Base-by-base conservation (phyloP, 2,329 filamentous ascomycete species). In the Fusarium continuum region DNA sequence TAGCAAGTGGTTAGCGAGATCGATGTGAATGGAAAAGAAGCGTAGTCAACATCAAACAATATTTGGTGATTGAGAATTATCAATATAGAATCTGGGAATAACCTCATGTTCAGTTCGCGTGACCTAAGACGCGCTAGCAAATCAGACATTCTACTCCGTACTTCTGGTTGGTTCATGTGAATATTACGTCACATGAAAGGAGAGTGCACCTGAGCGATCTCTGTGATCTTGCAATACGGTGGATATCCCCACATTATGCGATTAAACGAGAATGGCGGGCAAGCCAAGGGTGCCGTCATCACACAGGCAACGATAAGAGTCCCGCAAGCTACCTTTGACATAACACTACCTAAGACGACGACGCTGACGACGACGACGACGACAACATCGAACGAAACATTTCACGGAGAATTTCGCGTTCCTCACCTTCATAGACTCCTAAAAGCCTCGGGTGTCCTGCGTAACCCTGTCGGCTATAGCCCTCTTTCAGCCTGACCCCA, bases 211-310 rank as follows among this genome's bases (percentile, higher is more conserved):
- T 40, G 56, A 51, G 20, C 31, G 26, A 49, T 17, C 13, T 51
- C 31, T 56, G n/a, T 23, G 34, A 17, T 49, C 38, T 50, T 40
- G 48, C 48, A 47, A 36, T 22, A 35, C 29, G 19, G 11, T 64
- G 73, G 71, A 67, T 55, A 74, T 66, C 57, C 29, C 44, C 73
- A 70, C 67, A 44, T 70, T 73, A 74, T 62, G 38, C 41, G 41
- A 55, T 55, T 48, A 61, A 40, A 31, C 34, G 36, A 20, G 34
- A 44, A 55, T 38, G 26, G 39, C 29, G 34, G 56, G 40, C 40
- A 60, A 54, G 39, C 28, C 28, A 23, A 49, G 56, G 43, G 70
- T 73, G 70, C 73, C 72, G 73, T 76, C 73, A 75, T 75, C 71
- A 65, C 65, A 67, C 52, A 70, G 69, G 69, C 67, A 71, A 54